Percentiles rank a stretch among this genome's conserved stretches.
Evolutionary conservation across 192 early-diverging fungal species (phyloP).

Genomic region (Glomus cerebriforme): DNA sequence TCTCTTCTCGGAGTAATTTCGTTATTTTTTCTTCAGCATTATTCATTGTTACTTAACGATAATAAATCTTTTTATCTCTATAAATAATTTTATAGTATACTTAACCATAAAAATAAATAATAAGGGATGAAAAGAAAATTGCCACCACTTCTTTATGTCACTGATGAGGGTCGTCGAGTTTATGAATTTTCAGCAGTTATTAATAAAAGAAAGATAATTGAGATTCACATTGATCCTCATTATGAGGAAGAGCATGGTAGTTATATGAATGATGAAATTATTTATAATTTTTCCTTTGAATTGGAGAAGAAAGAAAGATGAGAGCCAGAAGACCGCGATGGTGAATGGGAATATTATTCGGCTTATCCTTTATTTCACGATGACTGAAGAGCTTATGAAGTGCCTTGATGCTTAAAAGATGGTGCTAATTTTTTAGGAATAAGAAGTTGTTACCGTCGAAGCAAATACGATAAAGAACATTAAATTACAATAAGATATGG

Average conservation of each 20-base stretch:
- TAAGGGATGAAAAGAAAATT: not conserved
- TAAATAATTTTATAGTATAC: too few relatives aligned
- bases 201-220: not conserved
- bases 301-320: not conserved
- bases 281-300: not conserved
- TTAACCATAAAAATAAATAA: too few relatives aligned
- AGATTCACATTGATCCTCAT: not conserved
- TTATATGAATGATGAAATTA: conserved; percentile 1
- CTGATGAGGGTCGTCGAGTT: not conserved
- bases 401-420: not conserved
- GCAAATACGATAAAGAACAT: not conserved
- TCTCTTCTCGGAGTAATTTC: too few relatives aligned
- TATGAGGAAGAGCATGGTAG: not conserved
- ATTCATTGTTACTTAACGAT: too few relatives aligned
- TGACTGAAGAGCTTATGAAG: not conserved
- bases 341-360: not conserved
- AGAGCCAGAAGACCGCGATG: not conserved
- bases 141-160: not conserved
- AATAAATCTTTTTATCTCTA: too few relatives aligned
- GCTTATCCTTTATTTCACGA: not conserved
- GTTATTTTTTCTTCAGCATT: too few relatives aligned
- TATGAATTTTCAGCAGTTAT: not conserved
- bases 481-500: not conserved
- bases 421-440: not conserved
- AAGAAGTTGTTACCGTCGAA: not conserved